Evolutionary conservation across 495 filamentous ascomycete species (phyloP).

Genomic region (Talaromyces wortmannii): DNA sequence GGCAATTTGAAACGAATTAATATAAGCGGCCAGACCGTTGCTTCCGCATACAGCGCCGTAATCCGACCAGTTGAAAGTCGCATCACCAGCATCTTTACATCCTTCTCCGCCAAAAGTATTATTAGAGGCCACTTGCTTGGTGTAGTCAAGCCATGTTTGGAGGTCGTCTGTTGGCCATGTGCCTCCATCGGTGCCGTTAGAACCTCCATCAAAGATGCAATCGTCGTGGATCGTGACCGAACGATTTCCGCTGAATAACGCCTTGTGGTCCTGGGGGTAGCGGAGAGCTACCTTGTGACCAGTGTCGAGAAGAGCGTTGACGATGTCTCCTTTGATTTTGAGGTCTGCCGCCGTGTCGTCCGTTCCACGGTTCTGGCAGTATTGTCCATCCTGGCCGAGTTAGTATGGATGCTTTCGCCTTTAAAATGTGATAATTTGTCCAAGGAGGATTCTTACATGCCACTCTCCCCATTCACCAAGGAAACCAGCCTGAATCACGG

Average conservation of each 20-base stretch:
- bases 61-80: not conserved
- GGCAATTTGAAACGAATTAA: not conserved
- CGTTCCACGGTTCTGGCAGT: not conserved
- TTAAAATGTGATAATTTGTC: too few species aligned
- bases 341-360: not conserved
- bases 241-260: not conserved
- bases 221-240: constrained; percentile 1
- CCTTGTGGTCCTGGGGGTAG: not conserved
- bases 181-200: constrained; percentile 1
- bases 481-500: constrained; percentile 2
- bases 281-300: not conserved
- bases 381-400: not conserved
- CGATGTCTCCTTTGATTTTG: not conserved
- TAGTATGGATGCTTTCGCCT: not conserved
- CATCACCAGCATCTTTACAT: constrained; percentile 1
- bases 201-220: constrained; percentile 1
- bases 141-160: constrained; percentile 3
- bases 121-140: not conserved
- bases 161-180: not conserved
- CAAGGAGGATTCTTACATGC: not conserved
- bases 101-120: constrained; percentile 1
- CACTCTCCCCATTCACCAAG: constrained; percentile 2
- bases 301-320: not conserved
- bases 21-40: not conserved
- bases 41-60: not conserved